Conservation (phyloP, 2,329 filamentous ascomycete species). For the Pseudogymnoascus pannorum region DNA sequence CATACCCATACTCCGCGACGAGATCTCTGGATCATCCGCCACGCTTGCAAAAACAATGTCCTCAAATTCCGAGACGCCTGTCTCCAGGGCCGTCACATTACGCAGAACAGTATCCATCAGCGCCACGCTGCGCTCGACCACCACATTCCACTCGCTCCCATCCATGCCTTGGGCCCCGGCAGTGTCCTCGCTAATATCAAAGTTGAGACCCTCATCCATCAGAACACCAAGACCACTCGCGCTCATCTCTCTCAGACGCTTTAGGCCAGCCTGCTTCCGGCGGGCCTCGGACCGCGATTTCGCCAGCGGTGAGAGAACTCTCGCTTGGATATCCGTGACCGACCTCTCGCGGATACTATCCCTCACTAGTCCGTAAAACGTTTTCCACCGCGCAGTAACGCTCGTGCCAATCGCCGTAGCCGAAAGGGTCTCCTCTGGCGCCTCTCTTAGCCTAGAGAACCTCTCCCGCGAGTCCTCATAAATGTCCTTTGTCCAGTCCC, state of each 20-base stretch:
- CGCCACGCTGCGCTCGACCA: constrained; percentile 71
- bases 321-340: constrained; percentile 61
- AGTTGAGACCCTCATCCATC: constrained; percentile 74
- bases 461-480: constrained; percentile 45
- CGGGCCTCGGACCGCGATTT: constrained; percentile 67
- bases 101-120: constrained; percentile 80
- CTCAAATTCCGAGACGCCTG: constrained; percentile 56
- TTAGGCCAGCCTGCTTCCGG: constrained; percentile 64
- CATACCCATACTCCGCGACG: constrained; percentile 27
- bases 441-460: constrained; percentile 24
- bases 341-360: constrained; percentile 68
- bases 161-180: constrained; percentile 32
- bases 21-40: constrained; percentile 52
- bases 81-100: constrained; percentile 59
- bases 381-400: constrained; percentile 48
- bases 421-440: constrained; percentile 22
- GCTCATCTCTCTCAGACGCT: constrained; percentile 68
- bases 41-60: constrained; percentile 58
- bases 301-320: constrained; percentile 71
- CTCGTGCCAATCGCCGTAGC: constrained; percentile 24
- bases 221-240: constrained; percentile 82
- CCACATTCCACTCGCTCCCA: constrained; percentile 55
- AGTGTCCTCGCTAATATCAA: constrained; percentile 53
- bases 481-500: constrained; percentile 63
- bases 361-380: constrained; percentile 75